Conservation (phyloP, 2,329 filamentous ascomycete genomes). For the Magnaporthiopsis rhizophila region DNA sequence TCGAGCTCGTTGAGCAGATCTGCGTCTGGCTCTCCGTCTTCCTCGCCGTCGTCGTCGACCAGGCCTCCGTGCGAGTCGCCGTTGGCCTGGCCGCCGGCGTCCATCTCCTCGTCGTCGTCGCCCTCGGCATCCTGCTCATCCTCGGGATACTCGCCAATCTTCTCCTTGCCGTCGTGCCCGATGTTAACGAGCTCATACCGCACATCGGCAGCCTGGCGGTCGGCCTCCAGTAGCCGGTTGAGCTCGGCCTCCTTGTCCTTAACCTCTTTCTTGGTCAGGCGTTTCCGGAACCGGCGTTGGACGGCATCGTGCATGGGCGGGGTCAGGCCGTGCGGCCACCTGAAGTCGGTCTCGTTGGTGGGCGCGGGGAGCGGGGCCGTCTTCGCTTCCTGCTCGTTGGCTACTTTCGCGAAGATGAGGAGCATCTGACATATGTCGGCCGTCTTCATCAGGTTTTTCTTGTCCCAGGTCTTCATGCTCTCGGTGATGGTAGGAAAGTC, state of each 20-base stretch:
- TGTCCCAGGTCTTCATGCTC: conserved; percentile 90
- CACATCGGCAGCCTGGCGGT: conserved; percentile 52
- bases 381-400: conserved; percentile 57
- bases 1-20: conserved; percentile 35
- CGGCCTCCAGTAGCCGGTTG: conserved; percentile 62
- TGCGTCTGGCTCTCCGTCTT: conserved; percentile 16
- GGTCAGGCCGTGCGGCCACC: conserved; percentile 79
- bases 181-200: conserved; percentile 59
- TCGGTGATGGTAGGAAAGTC: conserved; percentile 84
- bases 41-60: conserved; percentile 26
- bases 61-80: conserved; percentile 12
- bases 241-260: conserved; percentile 78
- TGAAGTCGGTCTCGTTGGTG: conserved; percentile 60
- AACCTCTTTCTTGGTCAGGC: conserved; percentile 74
- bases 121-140: conserved; percentile 43
- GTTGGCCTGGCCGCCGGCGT: conserved; percentile 11
- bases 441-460: conserved; percentile 79
- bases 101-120: conserved; percentile 50
- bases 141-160: conserved; percentile 25
- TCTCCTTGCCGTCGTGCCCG: conserved; percentile 20
- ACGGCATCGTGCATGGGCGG: conserved; percentile 82
- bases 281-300: conserved; percentile 75
- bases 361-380: conserved; percentile 55
- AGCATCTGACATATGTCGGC: conserved; percentile 88
- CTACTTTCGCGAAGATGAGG: conserved; percentile 62